A percentile compares a stretch with the other conserved stretches of the same genome.
phyloP scores from a whole-genome alignment of 2,329 filamentous ascomycete species.

The Penicillium sp. region DNA sequence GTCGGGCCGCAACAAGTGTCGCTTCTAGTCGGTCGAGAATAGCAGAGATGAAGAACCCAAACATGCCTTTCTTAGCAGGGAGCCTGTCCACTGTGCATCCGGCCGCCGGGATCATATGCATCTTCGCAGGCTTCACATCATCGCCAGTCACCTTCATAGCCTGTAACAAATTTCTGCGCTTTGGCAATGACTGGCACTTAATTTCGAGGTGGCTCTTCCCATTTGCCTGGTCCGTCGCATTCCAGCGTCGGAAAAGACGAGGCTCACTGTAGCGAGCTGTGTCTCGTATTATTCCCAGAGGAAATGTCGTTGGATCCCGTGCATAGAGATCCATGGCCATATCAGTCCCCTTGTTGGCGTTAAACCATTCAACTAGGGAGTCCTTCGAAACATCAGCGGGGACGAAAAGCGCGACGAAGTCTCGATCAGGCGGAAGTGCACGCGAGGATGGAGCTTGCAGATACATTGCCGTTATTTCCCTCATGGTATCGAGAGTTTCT shows the following conservation, averaged over 20 bases:
- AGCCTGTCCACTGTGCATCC: constrained; percentile 38
- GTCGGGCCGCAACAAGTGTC: constrained; percentile 55
- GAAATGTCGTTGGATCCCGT: constrained; percentile 1
- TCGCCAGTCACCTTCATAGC: constrained; percentile 5
- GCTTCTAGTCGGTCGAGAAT: constrained; percentile 66
- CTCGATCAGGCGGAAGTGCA: constrained; percentile 5
- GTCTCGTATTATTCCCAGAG: constrained; percentile 27
- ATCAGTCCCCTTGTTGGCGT: constrained; percentile 18
- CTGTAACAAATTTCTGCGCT: constrained; percentile 27
- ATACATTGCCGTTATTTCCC: constrained; percentile 30
- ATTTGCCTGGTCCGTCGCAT: constrained; percentile 5
- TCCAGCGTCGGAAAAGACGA: constrained; percentile 25
- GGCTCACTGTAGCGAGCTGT: constrained; percentile 20
- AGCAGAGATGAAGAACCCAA: constrained; percentile 62
- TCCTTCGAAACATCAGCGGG: constrained; percentile 15
- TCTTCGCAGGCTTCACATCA: constrained; percentile 14
- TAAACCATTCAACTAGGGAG: constrained; percentile 20
- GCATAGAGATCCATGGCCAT: constrained; percentile 20
- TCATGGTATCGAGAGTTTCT: constrained; percentile 25
- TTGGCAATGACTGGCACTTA: constrained; percentile 25
- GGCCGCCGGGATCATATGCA: constrained; percentile 18
- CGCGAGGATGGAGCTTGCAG: constrained; percentile 21
- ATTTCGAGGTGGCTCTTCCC: constrained; percentile 14
- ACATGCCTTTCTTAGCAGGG: constrained; percentile 43
- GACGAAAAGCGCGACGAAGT: constrained; percentile 27